Evolutionary conservation across 768 basidiomycete species (phyloP).

Genomic region (Termitomyces bulborhizus): DNA sequence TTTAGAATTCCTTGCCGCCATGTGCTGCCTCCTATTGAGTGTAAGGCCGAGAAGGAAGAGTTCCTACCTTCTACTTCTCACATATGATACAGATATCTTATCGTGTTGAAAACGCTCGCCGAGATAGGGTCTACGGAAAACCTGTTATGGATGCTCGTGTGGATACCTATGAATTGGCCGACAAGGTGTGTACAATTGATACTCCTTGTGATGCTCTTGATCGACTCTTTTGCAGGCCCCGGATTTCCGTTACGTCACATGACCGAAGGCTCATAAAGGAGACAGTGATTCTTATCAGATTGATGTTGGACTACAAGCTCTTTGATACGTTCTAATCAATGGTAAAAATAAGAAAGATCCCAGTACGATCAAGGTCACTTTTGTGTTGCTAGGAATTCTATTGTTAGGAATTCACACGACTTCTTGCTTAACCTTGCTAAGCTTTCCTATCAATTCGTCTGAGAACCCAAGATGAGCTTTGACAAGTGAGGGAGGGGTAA

Average conservation of each 20-base stretch:
- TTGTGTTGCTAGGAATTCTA: neutral
- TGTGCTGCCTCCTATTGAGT: slow-evolving; percentile 45
- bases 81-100: slow-evolving; percentile 47
- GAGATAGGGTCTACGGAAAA: slow-evolving; percentile 49
- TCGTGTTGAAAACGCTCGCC: slow-evolving; percentile 50
- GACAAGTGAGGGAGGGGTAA: slow-evolving; percentile 52
- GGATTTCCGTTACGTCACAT: slow-evolving; percentile 51
- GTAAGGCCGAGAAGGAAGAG: slow-evolving; percentile 22
- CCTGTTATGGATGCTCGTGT: slow-evolving; percentile 41
- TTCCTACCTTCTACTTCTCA: neutral
- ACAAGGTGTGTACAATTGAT: slow-evolving; percentile 36
- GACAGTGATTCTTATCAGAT: neutral
- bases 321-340: neutral
- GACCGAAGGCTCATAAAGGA: neutral
- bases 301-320: neutral
- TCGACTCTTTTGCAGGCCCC: slow-evolving; percentile 36
- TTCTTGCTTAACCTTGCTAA: slow-evolving; percentile 45
- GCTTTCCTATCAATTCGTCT: slow-evolving; percentile 39
- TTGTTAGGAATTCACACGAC: slow-evolving; percentile 26
- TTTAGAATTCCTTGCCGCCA: slow-evolving; percentile 49
- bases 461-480: slow-evolving; percentile 55
- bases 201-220: neutral
- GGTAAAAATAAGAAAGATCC: neutral
- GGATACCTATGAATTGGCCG: slow-evolving; percentile 60
- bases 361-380: neutral